Conservation (phyloP, 2,329 filamentous ascomycete species). For the Alternaria dauci region DNA sequence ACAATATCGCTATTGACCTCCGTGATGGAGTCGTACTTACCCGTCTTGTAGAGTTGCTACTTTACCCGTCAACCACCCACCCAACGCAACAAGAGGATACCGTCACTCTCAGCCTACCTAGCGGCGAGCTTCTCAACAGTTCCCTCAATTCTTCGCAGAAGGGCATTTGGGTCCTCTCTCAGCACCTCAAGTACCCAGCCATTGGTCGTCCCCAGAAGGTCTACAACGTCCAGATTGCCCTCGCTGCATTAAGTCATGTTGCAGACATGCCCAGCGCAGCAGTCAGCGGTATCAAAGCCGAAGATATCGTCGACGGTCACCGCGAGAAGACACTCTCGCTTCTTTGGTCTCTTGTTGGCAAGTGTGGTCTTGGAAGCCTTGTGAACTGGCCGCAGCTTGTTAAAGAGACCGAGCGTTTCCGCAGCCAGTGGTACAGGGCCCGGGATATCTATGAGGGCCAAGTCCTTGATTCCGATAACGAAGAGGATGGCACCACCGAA, state of each 20-base stretch:
- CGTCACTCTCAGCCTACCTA: slow-evolving; percentile 57
- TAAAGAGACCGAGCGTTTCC: slow-evolving; percentile 60
- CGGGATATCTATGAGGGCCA: slow-evolving; percentile 42
- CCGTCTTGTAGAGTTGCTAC: slow-evolving; percentile 65
- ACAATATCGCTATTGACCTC: slow-evolving; percentile 69
- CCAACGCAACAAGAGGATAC: slow-evolving; percentile 47
- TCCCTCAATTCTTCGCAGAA: slow-evolving; percentile 42
- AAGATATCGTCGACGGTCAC: slow-evolving; percentile 70
- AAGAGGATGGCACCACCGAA: slow-evolving; percentile 24
- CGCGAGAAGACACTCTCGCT: slow-evolving; percentile 70
- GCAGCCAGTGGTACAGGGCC: slow-evolving; percentile 39
- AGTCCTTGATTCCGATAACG: slow-evolving; percentile 45
- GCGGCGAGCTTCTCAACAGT: slow-evolving; percentile 55
- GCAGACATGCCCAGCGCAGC: slow-evolving; percentile 53
- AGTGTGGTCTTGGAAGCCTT: slow-evolving; percentile 62
- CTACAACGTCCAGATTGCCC: slow-evolving; percentile 66
- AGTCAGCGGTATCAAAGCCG: slow-evolving; percentile 57
- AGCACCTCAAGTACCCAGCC: slow-evolving; percentile 67
- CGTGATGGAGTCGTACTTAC: slow-evolving; percentile 69
- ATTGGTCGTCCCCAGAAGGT: slow-evolving; percentile 64
- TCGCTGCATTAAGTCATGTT: slow-evolving; percentile 61
- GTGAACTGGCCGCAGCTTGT: slow-evolving; percentile 64
- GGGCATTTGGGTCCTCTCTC: slow-evolving; percentile 60
- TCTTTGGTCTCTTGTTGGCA: slow-evolving; percentile 67
- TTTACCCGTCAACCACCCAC: slow-evolving; percentile 54